Evolutionary conservation across 2,329 filamentous ascomycete species (phyloP), one percentile per base, ranked within the genome.

Genomic region (Phialophora verrucosa): DNA sequence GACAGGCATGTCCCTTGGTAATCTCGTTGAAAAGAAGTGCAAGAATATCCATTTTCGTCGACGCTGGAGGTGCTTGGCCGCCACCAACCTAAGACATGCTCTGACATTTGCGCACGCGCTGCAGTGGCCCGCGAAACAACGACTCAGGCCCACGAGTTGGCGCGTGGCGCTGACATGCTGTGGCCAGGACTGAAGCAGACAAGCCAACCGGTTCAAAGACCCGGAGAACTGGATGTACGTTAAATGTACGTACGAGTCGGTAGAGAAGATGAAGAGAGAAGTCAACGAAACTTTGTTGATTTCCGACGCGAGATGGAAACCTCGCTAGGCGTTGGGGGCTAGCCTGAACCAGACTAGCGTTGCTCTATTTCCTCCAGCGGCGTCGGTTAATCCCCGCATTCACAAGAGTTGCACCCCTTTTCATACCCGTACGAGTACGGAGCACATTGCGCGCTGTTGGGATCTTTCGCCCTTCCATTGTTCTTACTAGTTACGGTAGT

Each of bases 271-370:
- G 27, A 20, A 25, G 31, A 23, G 29, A 55, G 6, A 50, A 23
- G n/a, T 31, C 27, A 7, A 51, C 17, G 17, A 50, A 31, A 35
- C 35, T 25, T 20, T 23, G 12, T 60, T 60, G 42, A 60, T 50
- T 31, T 60, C 58, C 58, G 58, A 60, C 58, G 58, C 58, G 58
- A 60, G 58, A 60, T 50, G 4, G 29, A 55, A 54, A 12, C 29
- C 29, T 31, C 53, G 29, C 53, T 20, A n/a, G 25, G 53, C 12
- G 12, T 0, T 4, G 8, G 17, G 27, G 3, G 17, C 53, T 55
- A 55, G 27, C 23, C 53, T 1, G 25, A 23, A 55, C 14, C 11
- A 4, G 10, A 8, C 49, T 29, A 53, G 49, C 11, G 49, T 12
- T 53, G 49, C 8, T 14, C 3, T 4, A 1, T 53, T 12, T 27